phyloP scores from a whole-genome alignment of 2,329 filamentous ascomycete genomes.

The Drechslerella coelobrocha region DNA sequence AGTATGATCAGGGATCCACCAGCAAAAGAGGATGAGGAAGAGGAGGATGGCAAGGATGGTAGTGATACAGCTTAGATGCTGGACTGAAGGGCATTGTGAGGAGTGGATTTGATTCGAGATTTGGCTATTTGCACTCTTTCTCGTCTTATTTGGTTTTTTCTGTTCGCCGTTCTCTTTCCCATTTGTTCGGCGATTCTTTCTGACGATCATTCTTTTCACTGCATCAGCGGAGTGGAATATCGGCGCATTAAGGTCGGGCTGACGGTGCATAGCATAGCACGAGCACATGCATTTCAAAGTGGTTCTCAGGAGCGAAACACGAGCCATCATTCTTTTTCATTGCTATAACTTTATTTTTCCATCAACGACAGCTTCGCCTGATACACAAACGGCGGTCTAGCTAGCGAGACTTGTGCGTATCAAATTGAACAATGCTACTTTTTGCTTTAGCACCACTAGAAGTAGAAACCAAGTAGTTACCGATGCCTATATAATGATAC shows the following conservation, averaged over 20 bases:
- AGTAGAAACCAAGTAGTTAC: no score
- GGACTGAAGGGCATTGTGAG: not conserved
- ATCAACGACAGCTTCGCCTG: no score
- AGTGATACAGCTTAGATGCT: slow-evolving; percentile 21
- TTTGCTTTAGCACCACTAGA: no score
- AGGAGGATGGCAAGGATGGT: slow-evolving; percentile 12
- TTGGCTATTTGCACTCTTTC: not conserved
- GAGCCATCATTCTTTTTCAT: no score
- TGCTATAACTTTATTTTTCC: no score
- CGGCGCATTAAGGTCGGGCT: no score
- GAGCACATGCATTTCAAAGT: slow-evolving; percentile 1
- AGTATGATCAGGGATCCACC: slow-evolving; percentile 62
- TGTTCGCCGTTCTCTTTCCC: no score
- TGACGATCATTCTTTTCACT: not conserved
- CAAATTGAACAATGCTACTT: slow-evolving; percentile 3
- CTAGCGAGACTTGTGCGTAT: no score
- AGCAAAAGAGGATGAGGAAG: slow-evolving; percentile 14
- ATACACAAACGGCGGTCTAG: no score
- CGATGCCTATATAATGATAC: not conserved
- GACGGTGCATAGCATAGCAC: no score
- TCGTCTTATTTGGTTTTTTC: not conserved
- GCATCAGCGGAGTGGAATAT: not conserved
- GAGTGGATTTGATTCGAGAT: not conserved
- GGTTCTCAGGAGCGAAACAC: not conserved
- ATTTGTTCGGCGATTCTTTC: no score